A percentile compares a stretch with the other conserved stretches of the same genome.
These are phyloP conservation scores for Fonsecaea multimorphosa DNA, from an alignment of 2,329 filamentous ascomycete species.

Conservation along the genomic window DNA sequence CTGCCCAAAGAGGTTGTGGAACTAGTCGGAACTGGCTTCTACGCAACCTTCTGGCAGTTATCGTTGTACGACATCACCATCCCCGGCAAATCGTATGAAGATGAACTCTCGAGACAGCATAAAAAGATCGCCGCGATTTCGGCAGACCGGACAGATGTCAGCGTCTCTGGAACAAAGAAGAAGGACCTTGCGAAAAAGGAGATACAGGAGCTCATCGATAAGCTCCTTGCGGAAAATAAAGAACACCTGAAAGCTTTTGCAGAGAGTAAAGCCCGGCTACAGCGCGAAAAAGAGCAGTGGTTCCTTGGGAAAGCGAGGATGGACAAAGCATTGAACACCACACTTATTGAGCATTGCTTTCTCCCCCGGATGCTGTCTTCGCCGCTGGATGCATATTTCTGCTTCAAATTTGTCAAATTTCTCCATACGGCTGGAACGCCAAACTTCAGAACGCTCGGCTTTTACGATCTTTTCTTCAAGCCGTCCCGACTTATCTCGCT, in stretches of 20 bases:
- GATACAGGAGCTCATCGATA: constrained; percentile 71
- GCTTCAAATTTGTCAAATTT: constrained; percentile 83
- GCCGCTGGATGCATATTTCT: constrained; percentile 85
- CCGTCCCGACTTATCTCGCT: constrained; percentile 79
- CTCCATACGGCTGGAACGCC: constrained; percentile 83
- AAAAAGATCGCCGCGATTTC: constrained; percentile 71
- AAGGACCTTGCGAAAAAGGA: constrained; percentile 74
- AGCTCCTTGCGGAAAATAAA: constrained; percentile 74
- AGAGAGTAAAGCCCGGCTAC: constrained; percentile 71
- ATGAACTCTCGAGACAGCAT: constrained; percentile 72
- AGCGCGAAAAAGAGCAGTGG: constrained; percentile 77
- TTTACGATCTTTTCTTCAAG: constrained; percentile 84
- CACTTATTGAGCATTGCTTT: constrained; percentile 86
- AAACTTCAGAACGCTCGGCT: constrained; percentile 82
- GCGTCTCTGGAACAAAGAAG: constrained; percentile 66
- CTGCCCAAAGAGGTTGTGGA: constrained; percentile 70
- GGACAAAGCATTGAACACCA: constrained; percentile 71
- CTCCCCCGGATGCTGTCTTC: constrained; percentile 86
- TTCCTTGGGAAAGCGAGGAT: constrained; percentile 72
- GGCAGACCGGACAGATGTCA: constrained; percentile 75
- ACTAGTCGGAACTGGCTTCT: constrained; percentile 79
- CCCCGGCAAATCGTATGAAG: constrained; percentile 76
- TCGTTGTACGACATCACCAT: constrained; percentile 81
- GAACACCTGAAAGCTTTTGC: constrained; percentile 70
- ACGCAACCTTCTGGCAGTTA: constrained; percentile 89